Percentiles rank a stretch among this genome's conserved stretches.
Evolutionary conservation across 2,329 filamentous ascomycete genomes (phyloP).

Genomic region (Paraphoma sp.): DNA sequence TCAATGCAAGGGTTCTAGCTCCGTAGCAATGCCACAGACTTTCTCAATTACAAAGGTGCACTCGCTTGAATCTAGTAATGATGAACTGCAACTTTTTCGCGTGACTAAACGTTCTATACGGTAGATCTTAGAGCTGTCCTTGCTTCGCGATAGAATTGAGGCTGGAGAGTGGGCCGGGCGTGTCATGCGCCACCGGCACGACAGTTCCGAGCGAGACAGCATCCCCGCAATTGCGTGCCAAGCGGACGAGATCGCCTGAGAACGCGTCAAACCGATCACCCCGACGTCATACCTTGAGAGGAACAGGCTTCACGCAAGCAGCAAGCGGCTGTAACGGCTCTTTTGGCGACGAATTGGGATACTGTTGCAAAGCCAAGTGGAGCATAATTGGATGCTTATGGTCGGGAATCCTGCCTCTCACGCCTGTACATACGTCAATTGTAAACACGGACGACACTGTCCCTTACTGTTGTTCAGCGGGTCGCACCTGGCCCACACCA

Average conservation of each 20-base stretch:
- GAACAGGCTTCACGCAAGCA: conserved; percentile 15
- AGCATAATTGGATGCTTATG: conserved; percentile 13
- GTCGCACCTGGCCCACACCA: conserved; percentile 4
- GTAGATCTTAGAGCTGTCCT: too few relatives aligned
- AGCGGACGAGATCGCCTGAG: conserved; percentile 19
- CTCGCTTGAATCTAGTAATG: too few relatives aligned
- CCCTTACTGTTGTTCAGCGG: conserved; percentile 15
- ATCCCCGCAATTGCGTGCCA: conserved; percentile 26
- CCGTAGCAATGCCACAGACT: not conserved
- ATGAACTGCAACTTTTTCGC: too few relatives aligned
- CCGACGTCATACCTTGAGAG: conserved; percentile 28
- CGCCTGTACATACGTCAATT: conserved; percentile 31
- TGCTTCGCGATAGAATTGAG: conserved; percentile 6
- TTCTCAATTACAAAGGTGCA: not conserved
- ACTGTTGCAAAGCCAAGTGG: conserved; percentile 21
- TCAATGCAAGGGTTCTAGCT: not conserved
- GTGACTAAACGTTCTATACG: too few relatives aligned
- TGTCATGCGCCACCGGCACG: conserved; percentile 9
- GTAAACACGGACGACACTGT: conserved; percentile 16
- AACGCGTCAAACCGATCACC: conserved; percentile 18
- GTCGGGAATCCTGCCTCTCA: conserved; percentile 10
- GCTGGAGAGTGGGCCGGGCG: conserved; percentile 8
- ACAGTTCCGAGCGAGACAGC: conserved; percentile 1
- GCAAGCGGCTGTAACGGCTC: conserved; percentile 24
- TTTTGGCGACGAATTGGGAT: conserved; percentile 16